Evolutionary conservation across 441 rosid species (phyloP).

Genomic region (Viola pubescens): DNA sequence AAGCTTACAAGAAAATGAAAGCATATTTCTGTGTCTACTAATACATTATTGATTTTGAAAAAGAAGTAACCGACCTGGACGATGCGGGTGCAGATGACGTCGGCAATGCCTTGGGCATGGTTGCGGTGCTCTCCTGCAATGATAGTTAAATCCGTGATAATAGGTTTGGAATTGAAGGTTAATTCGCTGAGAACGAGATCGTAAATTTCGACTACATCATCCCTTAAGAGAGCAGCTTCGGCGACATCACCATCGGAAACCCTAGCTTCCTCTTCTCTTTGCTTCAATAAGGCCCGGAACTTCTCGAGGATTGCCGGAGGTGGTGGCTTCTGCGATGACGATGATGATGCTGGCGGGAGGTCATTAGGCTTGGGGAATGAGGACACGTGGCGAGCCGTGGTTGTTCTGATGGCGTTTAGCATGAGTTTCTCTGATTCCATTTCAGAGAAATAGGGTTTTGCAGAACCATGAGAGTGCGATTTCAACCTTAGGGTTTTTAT

Average conservation of each 20-base stretch:
- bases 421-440: conserved; percentile 23
- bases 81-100: conserved; percentile 77
- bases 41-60: too few relatives aligned
- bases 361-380: conserved; percentile 5
- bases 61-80: conserved; percentile 50
- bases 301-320: conserved; percentile 37
- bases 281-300: conserved; percentile 47
- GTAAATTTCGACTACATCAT: conserved; percentile 69
- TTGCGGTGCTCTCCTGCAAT: conserved; percentile 86
- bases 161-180: conserved; percentile 87
- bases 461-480: conserved; percentile 19
- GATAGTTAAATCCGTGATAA: conserved; percentile 93
- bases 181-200: conserved; percentile 58
- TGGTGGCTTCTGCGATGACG: conserved; percentile 24
- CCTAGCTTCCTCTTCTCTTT: conserved; percentile 34
- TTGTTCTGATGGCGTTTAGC: conserved; percentile 7
- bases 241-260: conserved; percentile 27
- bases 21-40: not conserved
- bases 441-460: conserved; percentile 26
- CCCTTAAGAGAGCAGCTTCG: conserved; percentile 24
- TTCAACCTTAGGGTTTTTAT: conserved; percentile 23
- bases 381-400: not conserved
- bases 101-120: conserved; percentile 79
- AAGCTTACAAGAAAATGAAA: not conserved
- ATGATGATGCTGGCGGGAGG: not conserved